Evolutionary conservation across 2,329 filamentous ascomycete genomes (phyloP).

Genomic region (Aspergillus amoenus): DNA sequence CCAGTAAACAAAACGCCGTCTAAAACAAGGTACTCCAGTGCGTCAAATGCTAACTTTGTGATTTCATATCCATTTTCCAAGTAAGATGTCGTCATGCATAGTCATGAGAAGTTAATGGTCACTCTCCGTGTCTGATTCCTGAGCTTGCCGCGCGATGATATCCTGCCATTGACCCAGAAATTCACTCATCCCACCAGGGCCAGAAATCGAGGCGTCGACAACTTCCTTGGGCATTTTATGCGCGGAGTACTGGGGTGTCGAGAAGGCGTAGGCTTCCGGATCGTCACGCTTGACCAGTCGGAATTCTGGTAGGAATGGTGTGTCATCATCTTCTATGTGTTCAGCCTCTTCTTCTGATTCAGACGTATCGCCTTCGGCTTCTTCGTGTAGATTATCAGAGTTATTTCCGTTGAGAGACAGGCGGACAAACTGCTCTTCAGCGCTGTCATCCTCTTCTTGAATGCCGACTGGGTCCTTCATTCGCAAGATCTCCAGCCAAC

Average conservation of each 20-base stretch:
- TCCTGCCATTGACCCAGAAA: conserved; percentile 75
- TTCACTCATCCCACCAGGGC: conserved; percentile 75
- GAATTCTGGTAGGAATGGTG: conserved; percentile 69
- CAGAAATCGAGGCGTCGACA: conserved; percentile 66
- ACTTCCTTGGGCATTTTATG: conserved; percentile 95
- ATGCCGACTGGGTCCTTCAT: conserved; percentile 53
- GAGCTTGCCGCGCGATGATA: conserved; percentile 46
- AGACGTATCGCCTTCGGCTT: conserved; percentile 46
- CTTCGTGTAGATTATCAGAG: conserved; percentile 29
- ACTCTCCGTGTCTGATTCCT: conserved; percentile 37
- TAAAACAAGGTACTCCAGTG: not conserved
- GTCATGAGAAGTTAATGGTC: conserved; percentile 20
- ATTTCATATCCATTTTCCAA: not conserved
- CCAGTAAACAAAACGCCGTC: not conserved
- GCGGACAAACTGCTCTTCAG: conserved; percentile 35
- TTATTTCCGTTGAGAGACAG: conserved; percentile 31
- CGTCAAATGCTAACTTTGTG: not conserved
- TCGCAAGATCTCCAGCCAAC: conserved; percentile 81
- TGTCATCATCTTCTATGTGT: conserved; percentile 44
- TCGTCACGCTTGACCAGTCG: conserved; percentile 80
- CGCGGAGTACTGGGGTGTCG: conserved; percentile 83
- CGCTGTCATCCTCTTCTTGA: conserved; percentile 33
- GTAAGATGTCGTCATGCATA: not conserved
- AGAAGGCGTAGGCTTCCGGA: conserved; percentile 83
- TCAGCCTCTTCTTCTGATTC: conserved; percentile 44